Conservation (phyloP, 495 filamentous ascomycete species). For the Tirmania nivea region DNA sequence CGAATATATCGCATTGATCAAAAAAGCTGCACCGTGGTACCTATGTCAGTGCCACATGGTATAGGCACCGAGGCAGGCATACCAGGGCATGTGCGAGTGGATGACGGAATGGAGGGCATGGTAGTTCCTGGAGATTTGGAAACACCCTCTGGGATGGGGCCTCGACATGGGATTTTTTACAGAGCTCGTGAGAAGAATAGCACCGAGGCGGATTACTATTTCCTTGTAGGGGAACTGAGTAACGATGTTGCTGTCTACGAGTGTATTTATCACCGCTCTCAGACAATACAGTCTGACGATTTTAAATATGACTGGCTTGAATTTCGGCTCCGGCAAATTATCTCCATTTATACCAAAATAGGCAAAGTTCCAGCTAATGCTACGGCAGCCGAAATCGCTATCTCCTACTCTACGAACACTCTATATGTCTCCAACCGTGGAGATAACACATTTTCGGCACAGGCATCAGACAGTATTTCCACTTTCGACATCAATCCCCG, state of each 20-base stretch:
- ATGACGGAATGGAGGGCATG: no score
- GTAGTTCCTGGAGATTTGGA: conserved; percentile 24
- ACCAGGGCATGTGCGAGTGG: no score
- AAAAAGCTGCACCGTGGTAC: no score
- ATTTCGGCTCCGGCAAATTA: conserved; percentile 26
- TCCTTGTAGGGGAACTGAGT: conserved; percentile 39
- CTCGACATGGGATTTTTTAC: conserved; percentile 46
- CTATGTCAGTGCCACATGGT: no score
- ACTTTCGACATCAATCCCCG: not conserved
- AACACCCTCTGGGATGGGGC: conserved; percentile 33
- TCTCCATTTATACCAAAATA: conserved; percentile 20
- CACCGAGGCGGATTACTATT: conserved; percentile 21
- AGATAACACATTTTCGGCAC: conserved; percentile 28
- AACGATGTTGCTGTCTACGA: conserved; percentile 37
- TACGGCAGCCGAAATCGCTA: conserved; percentile 34
- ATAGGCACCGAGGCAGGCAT: no score
- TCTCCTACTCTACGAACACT: conserved; percentile 32
- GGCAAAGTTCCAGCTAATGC: conserved; percentile 28
- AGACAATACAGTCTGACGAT: no score
- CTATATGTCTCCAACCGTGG: conserved; percentile 41
- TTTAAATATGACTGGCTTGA: conserved; percentile 31
- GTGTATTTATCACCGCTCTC: no score
- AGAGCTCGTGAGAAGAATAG: no score
- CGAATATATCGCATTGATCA: conserved; percentile 31
- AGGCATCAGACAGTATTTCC: conserved; percentile 27